phyloP scores from a whole-genome alignment of 495 filamentous ascomycete genomes.

The Trichoderma reesei region DNA sequence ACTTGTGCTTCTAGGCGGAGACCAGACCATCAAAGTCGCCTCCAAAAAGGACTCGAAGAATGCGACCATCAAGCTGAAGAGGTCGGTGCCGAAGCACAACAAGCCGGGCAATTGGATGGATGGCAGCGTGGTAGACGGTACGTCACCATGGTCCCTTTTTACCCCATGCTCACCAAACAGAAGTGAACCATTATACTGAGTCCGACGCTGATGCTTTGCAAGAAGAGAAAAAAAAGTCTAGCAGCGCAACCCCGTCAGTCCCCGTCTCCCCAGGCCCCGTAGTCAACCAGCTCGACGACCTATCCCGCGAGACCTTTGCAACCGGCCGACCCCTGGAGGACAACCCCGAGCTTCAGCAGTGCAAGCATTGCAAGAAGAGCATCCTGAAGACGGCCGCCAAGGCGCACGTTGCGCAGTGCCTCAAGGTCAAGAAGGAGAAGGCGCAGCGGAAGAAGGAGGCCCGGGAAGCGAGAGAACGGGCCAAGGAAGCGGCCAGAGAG shows the following conservation, averaged over 20 bases:
- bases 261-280: conserved; percentile 41
- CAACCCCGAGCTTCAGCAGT: conserved; percentile 54
- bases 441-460: conserved; percentile 71
- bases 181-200: no score
- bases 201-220: not conserved
- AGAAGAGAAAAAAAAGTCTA: conserved; percentile 38
- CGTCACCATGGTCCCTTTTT: conserved; percentile 9
- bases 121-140: conserved; percentile 45
- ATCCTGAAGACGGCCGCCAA: conserved; percentile 50
- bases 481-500: conserved; percentile 47
- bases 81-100: conserved; percentile 45
- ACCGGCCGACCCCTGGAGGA: conserved; percentile 67
- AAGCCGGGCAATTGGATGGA: conserved; percentile 49
- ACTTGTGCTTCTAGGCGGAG: conserved; percentile 29
- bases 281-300: conserved; percentile 65
- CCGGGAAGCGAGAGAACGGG: conserved; percentile 60
- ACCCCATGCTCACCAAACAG: not conserved
- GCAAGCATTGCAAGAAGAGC: conserved; percentile 75
- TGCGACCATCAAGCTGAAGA: conserved; percentile 61
- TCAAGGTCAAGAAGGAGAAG: conserved; percentile 64
- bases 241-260: conserved; percentile 35
- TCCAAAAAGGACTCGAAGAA: conserved; percentile 54
- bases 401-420: conserved; percentile 58
- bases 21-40: conserved; percentile 47
- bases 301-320: conserved; percentile 57